Evolutionary conservation across 1,284 basidiomycete genomes (phyloP), one percentile per base, ranked within the genome.

Genomic region (Wolfiporia cocos): DNA sequence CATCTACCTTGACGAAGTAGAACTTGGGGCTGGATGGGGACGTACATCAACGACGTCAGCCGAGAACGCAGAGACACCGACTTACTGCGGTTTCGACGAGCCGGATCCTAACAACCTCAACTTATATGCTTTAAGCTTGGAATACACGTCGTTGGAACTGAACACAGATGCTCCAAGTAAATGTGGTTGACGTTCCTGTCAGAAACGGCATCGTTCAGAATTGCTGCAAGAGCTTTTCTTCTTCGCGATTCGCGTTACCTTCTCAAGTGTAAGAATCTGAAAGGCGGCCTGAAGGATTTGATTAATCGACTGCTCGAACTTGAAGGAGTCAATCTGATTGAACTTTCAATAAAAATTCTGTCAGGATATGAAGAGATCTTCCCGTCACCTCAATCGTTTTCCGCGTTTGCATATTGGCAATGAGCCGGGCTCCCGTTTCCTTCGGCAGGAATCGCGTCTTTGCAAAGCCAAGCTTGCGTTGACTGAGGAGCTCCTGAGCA

Each of bases 1-100:
- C 91, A 57, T 99, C 96, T 22, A 96, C 81, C 62, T 99, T 99
- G 47, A 94, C 92, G 56, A 99, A 95, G 61, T 93, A 98, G 3
- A 96, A 63, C 50, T 79, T 81, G 0, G 91, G 90, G 18, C 92
- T 93, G 44, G 29, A 14, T 28, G 14, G 14, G 14, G 9, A 28
- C 14, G 26, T 9, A 28, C 14, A 28, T 28, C n/a, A n/a, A n/a
- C n/a, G n/a, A n/a, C n/a, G n/a, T n/a, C n/a, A n/a, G n/a, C n/a
- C n/a, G n/a, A n/a, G n/a, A n/a, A n/a, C n/a, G n/a, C n/a, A n/a
- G n/a, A n/a, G n/a, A n/a, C n/a, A n/a, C n/a, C n/a, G n/a, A n/a
- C n/a, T n/a, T n/a, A n/a, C n/a, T n/a, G n/a, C n/a, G n/a, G n/a
- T n/a, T 28, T 47, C 24, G 40, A 34, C 72, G 76, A 31, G 61